Percentiles rank a stretch among this genome's conserved stretches.
Conservation (phyloP, 805 yeast genomes). For the Brettanomyces anomalus region DNA sequence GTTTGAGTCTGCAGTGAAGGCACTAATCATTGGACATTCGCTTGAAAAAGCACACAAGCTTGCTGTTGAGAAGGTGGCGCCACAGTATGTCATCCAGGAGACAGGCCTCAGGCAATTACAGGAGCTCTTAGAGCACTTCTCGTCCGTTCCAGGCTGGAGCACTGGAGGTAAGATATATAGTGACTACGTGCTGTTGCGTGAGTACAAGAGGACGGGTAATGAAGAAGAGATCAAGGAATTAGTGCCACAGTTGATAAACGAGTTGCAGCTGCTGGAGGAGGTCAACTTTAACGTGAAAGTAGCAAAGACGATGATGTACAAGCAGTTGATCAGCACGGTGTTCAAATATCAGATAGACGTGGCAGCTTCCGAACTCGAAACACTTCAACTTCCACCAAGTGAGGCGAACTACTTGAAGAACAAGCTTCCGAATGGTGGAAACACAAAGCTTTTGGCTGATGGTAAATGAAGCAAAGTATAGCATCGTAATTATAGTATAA, state of each 20-base stretch:
- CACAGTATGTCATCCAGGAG: slow-evolving; percentile 52
- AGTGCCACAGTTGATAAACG: slow-evolving; percentile 34
- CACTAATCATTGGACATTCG: slow-evolving; percentile 51
- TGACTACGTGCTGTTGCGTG: slow-evolving; percentile 33
- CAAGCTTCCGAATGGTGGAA: slow-evolving; percentile 7
- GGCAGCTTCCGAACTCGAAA: slow-evolving; percentile 26
- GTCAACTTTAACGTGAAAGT: slow-evolving; percentile 31
- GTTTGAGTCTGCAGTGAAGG: slow-evolving; percentile 49
- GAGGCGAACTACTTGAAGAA: slow-evolving; percentile 31
- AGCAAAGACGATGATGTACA: slow-evolving; percentile 46
- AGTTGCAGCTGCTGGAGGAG: slow-evolving; percentile 34
- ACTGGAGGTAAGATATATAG: slow-evolving; percentile 52
- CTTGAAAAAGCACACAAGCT: slow-evolving; percentile 57
- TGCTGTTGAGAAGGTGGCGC: slow-evolving; percentile 57
- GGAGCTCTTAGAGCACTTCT: slow-evolving; percentile 36
- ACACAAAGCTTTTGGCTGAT: too few relatives aligned
- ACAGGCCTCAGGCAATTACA: slow-evolving; percentile 19
- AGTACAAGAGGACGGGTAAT: slow-evolving; percentile 3
- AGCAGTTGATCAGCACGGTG: slow-evolving; percentile 34
- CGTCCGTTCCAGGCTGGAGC: slow-evolving; percentile 37
- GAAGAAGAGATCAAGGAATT: slow-evolving; percentile 11
- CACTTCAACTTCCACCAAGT: slow-evolving; percentile 37
- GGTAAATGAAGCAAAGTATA: too few relatives aligned
- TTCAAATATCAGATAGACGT: slow-evolving; percentile 22
- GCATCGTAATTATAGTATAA: too few relatives aligned